Evolutionary conservation across 106 monocot genomes (phyloP).

Genomic region (Agapanthus africanus): DNA sequence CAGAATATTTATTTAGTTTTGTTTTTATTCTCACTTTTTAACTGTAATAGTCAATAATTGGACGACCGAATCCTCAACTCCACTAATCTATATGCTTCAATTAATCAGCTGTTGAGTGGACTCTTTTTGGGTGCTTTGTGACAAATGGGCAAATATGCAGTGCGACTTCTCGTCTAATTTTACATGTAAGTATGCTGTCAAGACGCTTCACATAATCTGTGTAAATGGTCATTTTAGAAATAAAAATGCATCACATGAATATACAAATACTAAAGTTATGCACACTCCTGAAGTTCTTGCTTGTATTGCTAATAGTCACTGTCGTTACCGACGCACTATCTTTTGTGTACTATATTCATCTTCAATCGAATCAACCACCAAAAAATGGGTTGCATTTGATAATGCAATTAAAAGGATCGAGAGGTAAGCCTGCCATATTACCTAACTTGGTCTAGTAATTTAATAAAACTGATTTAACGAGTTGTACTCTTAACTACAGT

Average conservation of each 20-base stretch:
- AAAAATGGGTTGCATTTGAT: neutral
- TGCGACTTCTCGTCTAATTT: conserved; percentile 93
- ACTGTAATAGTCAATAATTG: neutral
- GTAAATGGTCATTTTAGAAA: neutral
- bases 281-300: neutral
- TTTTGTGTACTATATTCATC: neutral
- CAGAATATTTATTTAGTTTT: neutral
- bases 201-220: neutral
- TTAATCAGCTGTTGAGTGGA: conserved; percentile 88
- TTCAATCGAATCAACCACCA: neutral
- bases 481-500: no score
- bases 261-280: no score
- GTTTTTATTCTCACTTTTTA: neutral
- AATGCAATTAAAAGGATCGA: neutral
- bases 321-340: neutral
- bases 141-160: conserved; percentile 99
- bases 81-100: neutral
- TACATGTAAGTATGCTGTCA: conserved; percentile 57
- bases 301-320: neutral
- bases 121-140: conserved; percentile 93
- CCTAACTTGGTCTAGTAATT: neutral
- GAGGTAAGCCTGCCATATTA: neutral
- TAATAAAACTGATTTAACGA: neutral
- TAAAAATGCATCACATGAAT: neutral
- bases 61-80: neutral